Evolutionary conservation across 306 rosid genomes (phyloP), one percentile per base, ranked within the genome.

Genomic region (Sophora flavescens): DNA sequence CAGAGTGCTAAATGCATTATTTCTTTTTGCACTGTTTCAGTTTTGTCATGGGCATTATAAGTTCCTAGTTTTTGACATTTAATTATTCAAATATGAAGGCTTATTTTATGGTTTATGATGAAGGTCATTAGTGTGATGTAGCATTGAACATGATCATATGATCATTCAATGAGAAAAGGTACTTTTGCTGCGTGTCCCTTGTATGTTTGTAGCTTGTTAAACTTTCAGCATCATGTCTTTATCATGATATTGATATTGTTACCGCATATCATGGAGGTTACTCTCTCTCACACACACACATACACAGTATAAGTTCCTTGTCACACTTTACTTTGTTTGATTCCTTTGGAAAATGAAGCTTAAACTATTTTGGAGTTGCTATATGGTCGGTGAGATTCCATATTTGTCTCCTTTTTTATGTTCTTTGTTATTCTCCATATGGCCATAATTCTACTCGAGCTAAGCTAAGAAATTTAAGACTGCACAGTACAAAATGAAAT

Each of bases 111-210:
- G 72, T 78, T 61, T 41, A 30, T 18, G 18, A 17, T 44, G 36
- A 64, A 52, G 35, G 63, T 8, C 51, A 53, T 54, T 28, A 62
- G 50, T 59, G 80, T 8, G 38, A 45, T 28, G 63, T 61, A 17
- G 32, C 22, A 63, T 26, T 50, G 35, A 58, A 50, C 77, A 48
- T 36, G 61, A 35, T 44, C 60, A 64, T 64, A 32, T 54, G 76
- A 63, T 52, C 74, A 78, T 73, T 83, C 77, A 69, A 79, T 28
- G 70, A 44, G 75, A 52, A 47, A 16, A 62, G 18, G 53, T 62
- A 35, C 51, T 63, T 77, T 54, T 63, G 45, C 70, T 47, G 38
- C 72, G 65, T 63, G 41, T 54, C 13, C 8, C 58, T 72, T 7
- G 0, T 69, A 26, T 38, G n/a, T 61, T 28, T 48, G 32, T 50